Evolutionary conservation across 805 yeast genomes (phyloP).

Genomic region (Metschnikowia matae): DNA sequence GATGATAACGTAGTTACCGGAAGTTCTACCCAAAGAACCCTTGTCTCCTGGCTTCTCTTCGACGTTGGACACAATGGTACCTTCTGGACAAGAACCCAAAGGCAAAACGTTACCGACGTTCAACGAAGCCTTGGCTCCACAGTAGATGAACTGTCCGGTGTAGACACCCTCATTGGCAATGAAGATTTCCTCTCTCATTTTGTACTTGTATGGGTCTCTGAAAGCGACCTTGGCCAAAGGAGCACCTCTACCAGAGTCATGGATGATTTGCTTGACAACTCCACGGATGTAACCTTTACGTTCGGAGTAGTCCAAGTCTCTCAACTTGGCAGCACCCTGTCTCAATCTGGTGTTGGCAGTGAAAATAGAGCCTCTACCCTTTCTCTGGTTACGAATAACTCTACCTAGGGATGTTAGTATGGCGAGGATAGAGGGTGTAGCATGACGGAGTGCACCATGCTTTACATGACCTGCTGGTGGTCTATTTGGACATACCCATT

Average conservation of each 20-base stretch:
- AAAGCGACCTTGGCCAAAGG: slow-evolving; percentile 68
- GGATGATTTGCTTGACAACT: slow-evolving; percentile 96
- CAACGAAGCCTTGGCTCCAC: slow-evolving; percentile 99
- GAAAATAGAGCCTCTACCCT: slow-evolving; percentile 99
- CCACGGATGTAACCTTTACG: slow-evolving; percentile 99
- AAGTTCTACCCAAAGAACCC: slow-evolving; percentile 99
- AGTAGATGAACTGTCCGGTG: slow-evolving; percentile 99
- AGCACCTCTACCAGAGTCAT: slow-evolving; percentile 99
- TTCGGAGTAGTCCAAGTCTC: slow-evolving; percentile 98
- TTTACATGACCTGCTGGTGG: not conserved
- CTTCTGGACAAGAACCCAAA: slow-evolving; percentile 96
- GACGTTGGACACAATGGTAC: slow-evolving; percentile 97
- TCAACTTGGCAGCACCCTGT: slow-evolving; percentile 99
- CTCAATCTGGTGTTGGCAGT: slow-evolving; percentile 99
- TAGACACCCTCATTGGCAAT: slow-evolving; percentile 99
- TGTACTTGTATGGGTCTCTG: slow-evolving; percentile 99
- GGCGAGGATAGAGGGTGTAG: not conserved
- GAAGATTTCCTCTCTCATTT: slow-evolving; percentile 96
- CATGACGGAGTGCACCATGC: too few species aligned
- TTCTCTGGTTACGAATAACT: slow-evolving; percentile 99
- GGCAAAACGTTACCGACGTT: slow-evolving; percentile 99
- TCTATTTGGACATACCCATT: slow-evolving; percentile 15
- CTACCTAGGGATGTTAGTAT: slow-evolving; percentile 56
- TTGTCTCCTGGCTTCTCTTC: slow-evolving; percentile 99
- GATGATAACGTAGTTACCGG: slow-evolving; percentile 98